Conservation (phyloP, 805 yeast genomes). For the Ogataea minuta region DNA sequence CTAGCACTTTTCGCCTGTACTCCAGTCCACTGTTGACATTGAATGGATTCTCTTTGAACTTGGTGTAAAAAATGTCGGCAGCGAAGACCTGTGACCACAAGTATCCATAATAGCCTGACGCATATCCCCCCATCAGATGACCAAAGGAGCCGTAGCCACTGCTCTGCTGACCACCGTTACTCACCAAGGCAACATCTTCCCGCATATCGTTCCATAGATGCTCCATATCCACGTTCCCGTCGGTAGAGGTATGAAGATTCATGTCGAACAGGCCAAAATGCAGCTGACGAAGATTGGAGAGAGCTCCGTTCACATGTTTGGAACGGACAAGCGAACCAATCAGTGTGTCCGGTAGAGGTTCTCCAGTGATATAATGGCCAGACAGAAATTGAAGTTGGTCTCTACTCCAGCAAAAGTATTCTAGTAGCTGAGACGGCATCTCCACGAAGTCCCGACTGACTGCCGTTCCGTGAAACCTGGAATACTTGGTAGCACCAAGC, state of each 20-base stretch:
- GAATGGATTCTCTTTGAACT: slow-evolving; percentile 68
- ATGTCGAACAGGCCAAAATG: slow-evolving; percentile 79
- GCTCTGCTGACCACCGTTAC: slow-evolving; percentile 52
- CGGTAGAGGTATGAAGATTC: slow-evolving; percentile 54
- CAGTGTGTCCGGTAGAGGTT: slow-evolving; percentile 54
- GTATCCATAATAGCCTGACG: slow-evolving; percentile 84
- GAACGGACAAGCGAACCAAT: slow-evolving; percentile 58
- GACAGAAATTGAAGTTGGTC: slow-evolving; percentile 58
- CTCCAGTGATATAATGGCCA: slow-evolving; percentile 58
- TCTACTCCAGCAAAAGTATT: slow-evolving; percentile 83
- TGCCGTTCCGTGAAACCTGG: slow-evolving; percentile 72
- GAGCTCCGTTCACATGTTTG: slow-evolving; percentile 75
- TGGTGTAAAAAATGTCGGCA: slow-evolving; percentile 72
- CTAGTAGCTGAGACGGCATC: slow-evolving; percentile 88
- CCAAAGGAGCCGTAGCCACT: slow-evolving; percentile 76
- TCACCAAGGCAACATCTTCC: slow-evolving; percentile 57
- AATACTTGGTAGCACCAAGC: slow-evolving; percentile 61
- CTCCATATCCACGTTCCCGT: slow-evolving; percentile 50
- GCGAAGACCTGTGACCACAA: slow-evolving; percentile 86
- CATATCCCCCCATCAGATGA: slow-evolving; percentile 82
- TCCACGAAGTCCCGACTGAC: slow-evolving; percentile 88
- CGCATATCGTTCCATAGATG: slow-evolving; percentile 65
- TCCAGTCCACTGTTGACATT: slow-evolving; percentile 56
- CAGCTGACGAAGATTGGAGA: slow-evolving; percentile 69
- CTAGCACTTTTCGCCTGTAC: slow-evolving; percentile 68